These are phyloP conservation scores for Zygoascus hellenicus DNA, from an alignment of 1,139 yeast genomes.

Conservation along the genomic window DNA sequence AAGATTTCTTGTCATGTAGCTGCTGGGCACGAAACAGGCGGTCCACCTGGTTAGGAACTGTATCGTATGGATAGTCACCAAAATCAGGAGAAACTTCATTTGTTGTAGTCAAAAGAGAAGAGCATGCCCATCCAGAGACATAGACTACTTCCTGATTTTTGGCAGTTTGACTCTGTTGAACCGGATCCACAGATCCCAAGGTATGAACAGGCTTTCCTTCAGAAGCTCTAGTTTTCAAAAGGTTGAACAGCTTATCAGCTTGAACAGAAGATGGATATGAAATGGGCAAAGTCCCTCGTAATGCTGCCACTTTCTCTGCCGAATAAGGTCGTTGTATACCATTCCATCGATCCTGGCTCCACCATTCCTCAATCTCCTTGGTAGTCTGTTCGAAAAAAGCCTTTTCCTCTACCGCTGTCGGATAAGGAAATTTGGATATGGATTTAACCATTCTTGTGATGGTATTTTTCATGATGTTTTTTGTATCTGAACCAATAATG, in stretches of 20 bases:
- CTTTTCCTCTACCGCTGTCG: constrained; percentile 33
- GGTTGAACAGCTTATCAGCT: constrained; percentile 46
- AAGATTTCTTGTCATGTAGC: constrained; percentile 51
- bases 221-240: constrained; percentile 40
- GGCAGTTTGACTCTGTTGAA: constrained; percentile 54
- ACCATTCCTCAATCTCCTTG: constrained; percentile 45
- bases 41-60: constrained; percentile 61
- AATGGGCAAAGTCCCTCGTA: constrained; percentile 46
- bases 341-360: constrained; percentile 45
- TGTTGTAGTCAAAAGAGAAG: constrained; percentile 49
- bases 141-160: constrained; percentile 51
- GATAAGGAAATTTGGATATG: constrained; percentile 37
- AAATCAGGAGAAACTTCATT: constrained; percentile 57
- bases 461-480: neutral
- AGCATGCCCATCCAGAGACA: constrained; percentile 60
- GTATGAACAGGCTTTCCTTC: constrained; percentile 49
- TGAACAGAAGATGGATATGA: constrained; percentile 50
- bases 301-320: constrained; percentile 48
- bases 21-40: constrained; percentile 54
- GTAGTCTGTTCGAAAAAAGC: constrained; percentile 29
- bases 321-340: constrained; percentile 48
- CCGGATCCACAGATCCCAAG: constrained; percentile 58
- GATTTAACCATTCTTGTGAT: constrained; percentile 14
- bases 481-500: neutral
- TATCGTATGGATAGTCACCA: constrained; percentile 61